A percentile compares a stretch with the other conserved stretches of the same genome.
These are phyloP conservation scores for Populus pruinosa DNA, from an alignment of 345 rosid species.

Conservation along the genomic window DNA sequence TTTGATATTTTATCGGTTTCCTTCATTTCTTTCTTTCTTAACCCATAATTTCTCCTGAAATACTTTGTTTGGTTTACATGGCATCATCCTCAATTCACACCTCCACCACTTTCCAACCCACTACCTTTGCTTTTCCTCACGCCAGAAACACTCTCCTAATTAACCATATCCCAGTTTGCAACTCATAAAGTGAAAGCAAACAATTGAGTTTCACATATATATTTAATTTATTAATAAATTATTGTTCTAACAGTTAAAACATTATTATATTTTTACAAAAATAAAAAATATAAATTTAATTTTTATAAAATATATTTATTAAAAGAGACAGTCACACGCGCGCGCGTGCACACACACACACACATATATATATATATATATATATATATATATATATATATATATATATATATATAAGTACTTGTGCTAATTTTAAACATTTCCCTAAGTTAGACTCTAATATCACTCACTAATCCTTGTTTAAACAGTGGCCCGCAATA, in stretches of 20 bases:
- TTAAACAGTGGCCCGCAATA: too few species aligned
- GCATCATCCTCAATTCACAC: conserved; percentile 23
- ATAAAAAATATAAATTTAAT: too few species aligned
- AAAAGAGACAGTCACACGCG: too few species aligned
- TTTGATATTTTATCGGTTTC: neutral
- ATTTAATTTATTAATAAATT: too few species aligned
- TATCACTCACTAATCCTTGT: neutral
- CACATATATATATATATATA: too few species aligned
- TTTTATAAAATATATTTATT: too few species aligned
- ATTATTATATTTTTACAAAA: too few species aligned
- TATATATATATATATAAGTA: too few species aligned
- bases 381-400: too few species aligned
- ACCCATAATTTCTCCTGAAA: conserved; percentile 22
- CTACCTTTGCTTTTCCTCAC: conserved; percentile 31
- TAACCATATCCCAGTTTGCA: conserved; percentile 7
- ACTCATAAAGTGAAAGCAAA: conserved; percentile 14
- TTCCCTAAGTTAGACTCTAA: neutral
- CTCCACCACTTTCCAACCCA: conserved; percentile 37
- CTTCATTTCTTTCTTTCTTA: conserved; percentile 6
- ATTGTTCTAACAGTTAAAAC: too few species aligned
- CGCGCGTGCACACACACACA: too few species aligned
- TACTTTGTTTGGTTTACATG: conserved; percentile 25
- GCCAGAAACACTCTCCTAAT: conserved; percentile 32
- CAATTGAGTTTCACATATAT: neutral
- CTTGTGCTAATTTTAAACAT: too few species aligned